A percentile compares a stretch with the other conserved stretches of the same genome.
phyloP scores from a whole-genome alignment of 2,329 filamentous ascomycete genomes.

The Fusarium anthophilum region DNA sequence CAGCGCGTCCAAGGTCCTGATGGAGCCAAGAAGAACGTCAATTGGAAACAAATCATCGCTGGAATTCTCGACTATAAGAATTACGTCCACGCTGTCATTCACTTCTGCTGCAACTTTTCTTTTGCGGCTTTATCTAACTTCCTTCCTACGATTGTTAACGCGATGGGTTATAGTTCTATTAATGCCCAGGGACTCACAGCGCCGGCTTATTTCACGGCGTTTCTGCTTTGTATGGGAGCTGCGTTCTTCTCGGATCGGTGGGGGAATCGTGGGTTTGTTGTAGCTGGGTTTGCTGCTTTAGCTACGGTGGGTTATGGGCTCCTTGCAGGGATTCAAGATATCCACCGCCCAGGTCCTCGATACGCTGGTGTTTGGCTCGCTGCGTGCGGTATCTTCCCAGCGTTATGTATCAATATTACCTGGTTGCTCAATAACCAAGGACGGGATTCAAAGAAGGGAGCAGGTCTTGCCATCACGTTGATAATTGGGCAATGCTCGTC shows the following conservation, averaged over 20 bases:
- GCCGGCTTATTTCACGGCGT: constrained; percentile 6
- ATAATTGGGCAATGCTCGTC: constrained; percentile 28
- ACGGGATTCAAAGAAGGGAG: constrained; percentile 19
- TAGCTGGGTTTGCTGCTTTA: not conserved
- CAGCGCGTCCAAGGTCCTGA: constrained; percentile 14
- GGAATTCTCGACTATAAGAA: constrained; percentile 24
- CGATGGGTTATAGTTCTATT: constrained; percentile 10
- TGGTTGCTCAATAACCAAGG: constrained; percentile 32
- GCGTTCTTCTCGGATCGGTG: constrained; percentile 24
- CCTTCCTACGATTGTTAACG: constrained; percentile 20
- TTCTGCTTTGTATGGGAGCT: constrained; percentile 6
- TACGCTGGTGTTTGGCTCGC: constrained; percentile 31
- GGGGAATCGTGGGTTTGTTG: constrained; percentile 15
- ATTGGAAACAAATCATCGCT: constrained; percentile 20
- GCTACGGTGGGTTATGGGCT: not conserved
- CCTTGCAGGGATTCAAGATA: not conserved
- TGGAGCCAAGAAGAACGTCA: not conserved
- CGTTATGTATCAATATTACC: constrained; percentile 6
- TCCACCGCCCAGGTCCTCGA: not conserved
- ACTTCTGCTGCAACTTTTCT: constrained; percentile 36
- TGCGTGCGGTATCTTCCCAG: constrained; percentile 14
- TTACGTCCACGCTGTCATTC: constrained; percentile 28
- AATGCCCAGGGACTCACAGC: constrained; percentile 20
- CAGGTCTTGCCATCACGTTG: constrained; percentile 1
- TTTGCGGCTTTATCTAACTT: constrained; percentile 32